Percentiles rank a stretch among this genome's conserved stretches.
Evolutionary conservation across 2,329 filamentous ascomycete genomes (phyloP).

Genomic region (Fusarium lateritium): DNA sequence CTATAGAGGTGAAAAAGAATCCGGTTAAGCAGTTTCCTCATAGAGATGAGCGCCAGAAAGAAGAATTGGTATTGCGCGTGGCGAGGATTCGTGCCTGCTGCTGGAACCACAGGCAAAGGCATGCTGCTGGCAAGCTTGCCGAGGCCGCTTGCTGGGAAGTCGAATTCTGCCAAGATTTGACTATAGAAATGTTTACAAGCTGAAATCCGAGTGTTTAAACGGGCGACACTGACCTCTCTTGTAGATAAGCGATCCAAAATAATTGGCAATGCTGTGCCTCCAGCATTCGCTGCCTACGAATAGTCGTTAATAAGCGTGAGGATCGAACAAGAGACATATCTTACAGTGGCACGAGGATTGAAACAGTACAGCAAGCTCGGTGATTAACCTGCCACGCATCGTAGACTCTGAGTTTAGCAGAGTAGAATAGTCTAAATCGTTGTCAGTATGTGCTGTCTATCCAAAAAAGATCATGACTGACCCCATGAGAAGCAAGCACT

Average conservation of each 20-base stretch:
- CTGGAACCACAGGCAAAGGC: constrained; percentile 27
- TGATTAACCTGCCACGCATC: constrained; percentile 31
- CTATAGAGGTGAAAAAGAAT: constrained; percentile 36
- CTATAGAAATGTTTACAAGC: not conserved
- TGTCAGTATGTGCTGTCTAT: not conserved
- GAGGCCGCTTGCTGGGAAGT: constrained; percentile 38
- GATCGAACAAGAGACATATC: fast-evolving
- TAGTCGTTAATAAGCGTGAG: not conserved
- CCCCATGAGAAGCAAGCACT: constrained; percentile 35
- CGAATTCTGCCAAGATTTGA: constrained; percentile 36
- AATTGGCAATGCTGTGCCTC: constrained; percentile 33
- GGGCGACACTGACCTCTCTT: constrained; percentile 22
- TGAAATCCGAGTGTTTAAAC: no score
- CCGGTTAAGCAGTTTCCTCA: constrained; percentile 33
- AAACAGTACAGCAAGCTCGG: constrained; percentile 27
- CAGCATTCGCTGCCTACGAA: constrained; percentile 6
- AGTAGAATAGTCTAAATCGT: constrained; percentile 26
- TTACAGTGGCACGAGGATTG: constrained; percentile 28
- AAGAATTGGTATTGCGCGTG: constrained; percentile 35
- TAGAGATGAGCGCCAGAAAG: constrained; percentile 35
- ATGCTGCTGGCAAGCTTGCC: constrained; percentile 30
- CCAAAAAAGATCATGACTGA: not conserved
- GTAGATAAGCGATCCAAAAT: constrained; percentile 37
- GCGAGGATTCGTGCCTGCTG: constrained; percentile 10
- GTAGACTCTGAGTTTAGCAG: constrained; percentile 25